phyloP scores from a whole-genome alignment of 2,329 filamentous ascomycete species.

The Colletotrichum graminicola region DNA sequence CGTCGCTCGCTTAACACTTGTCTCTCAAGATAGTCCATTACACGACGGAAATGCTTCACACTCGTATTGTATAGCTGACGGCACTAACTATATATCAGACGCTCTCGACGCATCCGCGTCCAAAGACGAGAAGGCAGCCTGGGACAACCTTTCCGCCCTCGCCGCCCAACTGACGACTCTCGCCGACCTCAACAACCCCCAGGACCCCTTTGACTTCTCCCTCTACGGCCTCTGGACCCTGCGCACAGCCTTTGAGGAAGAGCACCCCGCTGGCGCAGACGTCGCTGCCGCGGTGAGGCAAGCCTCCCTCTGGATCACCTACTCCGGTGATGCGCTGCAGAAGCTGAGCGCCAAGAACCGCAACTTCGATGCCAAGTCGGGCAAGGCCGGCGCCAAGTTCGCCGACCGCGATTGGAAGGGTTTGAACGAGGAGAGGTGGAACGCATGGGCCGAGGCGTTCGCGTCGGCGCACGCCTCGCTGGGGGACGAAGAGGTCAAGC shows the following conservation, averaged over 20 bases:
- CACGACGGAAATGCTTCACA: neutral
- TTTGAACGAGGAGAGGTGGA: conserved; percentile 47
- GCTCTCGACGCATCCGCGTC: conserved; percentile 40
- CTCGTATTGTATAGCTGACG: neutral
- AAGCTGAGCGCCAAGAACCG: conserved; percentile 36
- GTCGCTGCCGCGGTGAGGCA: conserved; percentile 40
- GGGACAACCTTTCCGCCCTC: conserved; percentile 45
- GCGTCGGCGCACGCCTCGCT: neutral
- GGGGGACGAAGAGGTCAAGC: conserved; percentile 15
- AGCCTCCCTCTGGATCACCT: conserved; percentile 46
- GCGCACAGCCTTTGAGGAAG: conserved; percentile 47
- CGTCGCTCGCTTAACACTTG: neutral
- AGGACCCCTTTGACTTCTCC: conserved; percentile 46
- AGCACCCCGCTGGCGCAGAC: conserved; percentile 14
- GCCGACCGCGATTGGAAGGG: conserved; percentile 46
- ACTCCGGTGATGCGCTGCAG: conserved; percentile 41
- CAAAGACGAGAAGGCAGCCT: conserved; percentile 27
- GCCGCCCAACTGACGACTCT: conserved; percentile 46
- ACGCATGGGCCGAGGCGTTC: conserved; percentile 45
- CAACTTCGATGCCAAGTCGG: conserved; percentile 41
- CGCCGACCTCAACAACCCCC: conserved; percentile 17
- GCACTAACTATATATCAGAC: conserved; percentile 28
- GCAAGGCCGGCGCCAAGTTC: conserved; percentile 42
- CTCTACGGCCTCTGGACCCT: conserved; percentile 48
- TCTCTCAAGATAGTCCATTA: neutral